These are phyloP conservation scores for Scheffersomyces titani DNA, from an alignment of 1,139 yeast genomes.

Conservation along the genomic window DNA sequence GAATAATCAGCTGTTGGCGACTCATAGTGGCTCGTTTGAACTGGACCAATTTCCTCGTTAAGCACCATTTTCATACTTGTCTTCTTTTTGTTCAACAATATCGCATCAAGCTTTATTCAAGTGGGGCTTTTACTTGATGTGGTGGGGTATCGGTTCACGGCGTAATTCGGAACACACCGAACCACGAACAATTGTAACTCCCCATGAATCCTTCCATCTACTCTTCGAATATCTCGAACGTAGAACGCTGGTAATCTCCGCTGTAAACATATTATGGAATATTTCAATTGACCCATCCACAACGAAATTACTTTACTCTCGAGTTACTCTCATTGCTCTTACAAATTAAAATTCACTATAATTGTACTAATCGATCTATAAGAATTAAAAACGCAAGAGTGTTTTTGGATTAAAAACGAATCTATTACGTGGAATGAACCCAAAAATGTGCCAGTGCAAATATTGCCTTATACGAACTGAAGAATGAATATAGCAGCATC, in stretches of 20 bases:
- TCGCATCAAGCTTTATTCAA: neutral
- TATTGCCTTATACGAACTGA: neutral
- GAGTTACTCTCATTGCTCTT: neutral
- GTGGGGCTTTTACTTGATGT: neutral
- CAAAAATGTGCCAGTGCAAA: neutral
- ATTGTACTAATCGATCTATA: neutral
- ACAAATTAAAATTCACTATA: neutral
- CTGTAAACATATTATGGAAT: too few relatives aligned
- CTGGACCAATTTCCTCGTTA: neutral
- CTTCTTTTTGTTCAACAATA: neutral
- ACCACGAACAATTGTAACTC: neutral
- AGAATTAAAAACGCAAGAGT: neutral
- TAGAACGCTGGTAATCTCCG: too few relatives aligned
- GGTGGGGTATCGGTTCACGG: neutral
- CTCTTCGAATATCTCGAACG: neutral
- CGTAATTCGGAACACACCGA: neutral
- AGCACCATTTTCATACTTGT: neutral
- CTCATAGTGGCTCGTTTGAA: neutral
- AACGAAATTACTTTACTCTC: neutral
- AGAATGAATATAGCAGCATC: neutral
- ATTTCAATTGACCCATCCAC: neutral
- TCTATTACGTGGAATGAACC: neutral
- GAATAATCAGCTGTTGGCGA: neutral
- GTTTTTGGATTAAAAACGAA: neutral
- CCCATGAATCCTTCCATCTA: neutral